Conservation (phyloP, 1,284 basidiomycete species). For the Omphalotus olearius region DNA sequence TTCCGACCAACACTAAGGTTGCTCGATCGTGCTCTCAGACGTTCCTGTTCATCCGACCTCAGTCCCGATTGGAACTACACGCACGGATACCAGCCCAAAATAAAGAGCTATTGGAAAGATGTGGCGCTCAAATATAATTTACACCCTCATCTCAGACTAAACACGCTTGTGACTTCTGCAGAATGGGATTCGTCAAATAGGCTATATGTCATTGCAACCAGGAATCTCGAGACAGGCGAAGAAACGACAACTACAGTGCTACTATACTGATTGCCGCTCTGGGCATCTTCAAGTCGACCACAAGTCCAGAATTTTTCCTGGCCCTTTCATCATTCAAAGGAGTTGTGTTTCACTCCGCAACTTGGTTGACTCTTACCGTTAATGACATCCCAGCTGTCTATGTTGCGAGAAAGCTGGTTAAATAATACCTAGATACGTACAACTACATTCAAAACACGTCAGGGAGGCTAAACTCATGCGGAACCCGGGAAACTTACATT, state of each 20-base stretch:
- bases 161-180: slow-evolving; percentile 32
- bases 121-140: slow-evolving; percentile 28
- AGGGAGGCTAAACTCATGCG: background rate
- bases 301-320: slow-evolving; percentile 31
- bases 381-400: slow-evolving; percentile 28
- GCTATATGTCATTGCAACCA: slow-evolving; percentile 29
- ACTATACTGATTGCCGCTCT: slow-evolving; percentile 41
- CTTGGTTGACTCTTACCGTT: slow-evolving; percentile 38
- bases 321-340: slow-evolving; percentile 43
- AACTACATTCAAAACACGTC: slow-evolving; percentile 9
- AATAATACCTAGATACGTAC: slow-evolving; percentile 14
- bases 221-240: slow-evolving; percentile 25
- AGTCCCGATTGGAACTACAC: slow-evolving; percentile 31
- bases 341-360: slow-evolving; percentile 41
- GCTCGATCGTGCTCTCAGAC: too few species aligned
- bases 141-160: slow-evolving; percentile 24
- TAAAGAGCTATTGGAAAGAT: slow-evolving; percentile 30
- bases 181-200: slow-evolving; percentile 35
- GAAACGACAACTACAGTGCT: slow-evolving; percentile 20
- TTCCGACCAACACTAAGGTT: too few species aligned
- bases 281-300: slow-evolving; percentile 36
- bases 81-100: slow-evolving; percentile 27
- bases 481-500: slow-evolving; percentile 27
- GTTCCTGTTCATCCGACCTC: slow-evolving; percentile 33
- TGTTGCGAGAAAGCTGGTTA: background rate